phyloP scores from a whole-genome alignment of 305 asterid species.

The Withania somnifera region DNA sequence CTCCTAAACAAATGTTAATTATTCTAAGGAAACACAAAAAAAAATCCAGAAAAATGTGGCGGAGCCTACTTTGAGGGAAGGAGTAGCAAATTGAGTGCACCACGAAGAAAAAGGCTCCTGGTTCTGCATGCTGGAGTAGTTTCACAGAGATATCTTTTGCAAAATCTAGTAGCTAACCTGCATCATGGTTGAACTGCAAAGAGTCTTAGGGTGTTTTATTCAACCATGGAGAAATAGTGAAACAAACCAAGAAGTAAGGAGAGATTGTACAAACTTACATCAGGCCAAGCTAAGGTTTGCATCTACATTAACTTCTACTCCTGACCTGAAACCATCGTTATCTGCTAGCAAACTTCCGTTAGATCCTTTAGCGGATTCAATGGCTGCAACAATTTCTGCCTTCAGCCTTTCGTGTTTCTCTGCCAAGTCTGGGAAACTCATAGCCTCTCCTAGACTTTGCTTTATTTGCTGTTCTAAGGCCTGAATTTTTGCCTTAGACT shows the following conservation, averaged over 20 bases:
- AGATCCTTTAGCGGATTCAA: slow-evolving; percentile 32
- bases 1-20: not conserved
- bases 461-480: slow-evolving; percentile 45
- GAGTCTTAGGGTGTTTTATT: not conserved
- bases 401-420: slow-evolving; percentile 40
- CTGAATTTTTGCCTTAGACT: slow-evolving; percentile 41
- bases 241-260: not conserved
- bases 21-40: not conserved
- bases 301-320: slow-evolving; percentile 21
- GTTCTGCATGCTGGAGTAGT: slow-evolving; percentile 16
- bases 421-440: slow-evolving; percentile 31
- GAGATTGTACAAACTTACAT: slow-evolving; percentile 13
- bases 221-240: not conserved
- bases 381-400: slow-evolving; percentile 32
- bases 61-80: not conserved
- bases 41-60: not conserved
- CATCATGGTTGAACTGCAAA: slow-evolving; percentile 14
- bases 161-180: slow-evolving; percentile 11
- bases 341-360: slow-evolving; percentile 30
- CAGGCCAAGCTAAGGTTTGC: slow-evolving; percentile 22
- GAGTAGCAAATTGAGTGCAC: slow-evolving; percentile 1
- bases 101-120: not conserved
- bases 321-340: slow-evolving; percentile 9
- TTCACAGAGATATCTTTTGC: slow-evolving; percentile 29
- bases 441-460: slow-evolving; percentile 36